These are phyloP conservation scores for Phytomonas serpens DNA, from an alignment of 208 protist genomes.

Conservation along the genomic window DNA sequence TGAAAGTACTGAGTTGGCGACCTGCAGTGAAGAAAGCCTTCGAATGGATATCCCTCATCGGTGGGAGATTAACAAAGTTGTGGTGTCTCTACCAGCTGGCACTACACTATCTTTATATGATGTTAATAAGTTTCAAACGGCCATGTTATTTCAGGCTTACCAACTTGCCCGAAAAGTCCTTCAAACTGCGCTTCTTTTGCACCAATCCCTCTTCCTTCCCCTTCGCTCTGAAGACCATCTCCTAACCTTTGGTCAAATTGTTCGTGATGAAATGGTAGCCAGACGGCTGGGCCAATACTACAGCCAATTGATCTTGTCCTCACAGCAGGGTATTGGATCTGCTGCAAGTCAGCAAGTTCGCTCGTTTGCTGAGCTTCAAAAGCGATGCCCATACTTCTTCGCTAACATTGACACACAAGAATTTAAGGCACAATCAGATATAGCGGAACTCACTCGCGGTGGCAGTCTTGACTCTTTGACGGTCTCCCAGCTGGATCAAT, in stretches of 20 bases:
- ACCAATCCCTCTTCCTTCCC: conserved; percentile 39
- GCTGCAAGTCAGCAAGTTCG: conserved; percentile 26
- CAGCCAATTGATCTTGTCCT: conserved; percentile 38
- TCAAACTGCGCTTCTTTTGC: conserved; percentile 55
- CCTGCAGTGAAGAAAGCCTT: not conserved
- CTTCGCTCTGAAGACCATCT: conserved; percentile 35
- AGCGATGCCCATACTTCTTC: conserved; percentile 81
- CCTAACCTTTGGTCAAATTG: conserved; percentile 66
- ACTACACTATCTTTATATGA: conserved; percentile 27
- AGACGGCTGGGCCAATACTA: conserved; percentile 57
- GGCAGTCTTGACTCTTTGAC: conserved; percentile 30
- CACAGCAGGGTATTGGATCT: conserved; percentile 34
- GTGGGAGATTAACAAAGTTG: conserved; percentile 35
- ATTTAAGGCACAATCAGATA: conserved; percentile 51
- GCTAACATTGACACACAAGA: conserved; percentile 49
- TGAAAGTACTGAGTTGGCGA: not conserved
- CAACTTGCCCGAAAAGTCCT: conserved; percentile 39
- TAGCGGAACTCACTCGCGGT: conserved; percentile 43
- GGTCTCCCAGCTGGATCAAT: conserved; percentile 46
- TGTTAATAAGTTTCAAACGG: conserved; percentile 38
- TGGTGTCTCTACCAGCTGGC: conserved; percentile 25
- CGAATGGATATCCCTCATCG: conserved; percentile 28
- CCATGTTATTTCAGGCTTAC: conserved; percentile 29
- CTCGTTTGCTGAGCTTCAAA: conserved; percentile 47
- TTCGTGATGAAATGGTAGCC: conserved; percentile 56